A percentile compares a stretch with the other conserved stretches of the same genome.
Evolutionary conservation across 495 filamentous ascomycete species (phyloP).

Genomic region (Aspergillus carlsbadensis): DNA sequence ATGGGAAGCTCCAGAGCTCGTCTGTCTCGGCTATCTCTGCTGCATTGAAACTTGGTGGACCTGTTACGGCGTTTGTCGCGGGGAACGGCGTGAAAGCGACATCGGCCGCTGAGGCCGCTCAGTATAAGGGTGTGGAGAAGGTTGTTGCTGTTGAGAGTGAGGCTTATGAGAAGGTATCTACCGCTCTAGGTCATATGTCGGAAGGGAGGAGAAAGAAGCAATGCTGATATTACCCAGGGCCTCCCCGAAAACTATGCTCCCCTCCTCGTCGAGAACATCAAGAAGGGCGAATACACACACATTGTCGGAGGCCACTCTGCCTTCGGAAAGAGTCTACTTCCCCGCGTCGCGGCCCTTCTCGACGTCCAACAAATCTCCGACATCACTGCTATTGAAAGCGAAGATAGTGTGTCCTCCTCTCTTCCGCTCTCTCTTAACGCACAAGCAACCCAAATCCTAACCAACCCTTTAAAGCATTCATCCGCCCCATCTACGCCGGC

Average conservation of each 20-base stretch:
- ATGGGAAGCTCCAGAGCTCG: constrained; percentile 78
- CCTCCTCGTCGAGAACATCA: constrained; percentile 90
- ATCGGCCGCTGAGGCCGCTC: constrained; percentile 83
- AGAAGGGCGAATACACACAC: constrained; percentile 89
- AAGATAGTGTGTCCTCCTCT: constrained; percentile 64
- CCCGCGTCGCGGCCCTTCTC: constrained; percentile 90
- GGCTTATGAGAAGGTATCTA: constrained; percentile 84
- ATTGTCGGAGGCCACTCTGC: constrained; percentile 88
- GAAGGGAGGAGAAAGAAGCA: not conserved
- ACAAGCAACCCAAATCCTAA: not conserved
- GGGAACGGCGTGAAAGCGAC: constrained; percentile 70
- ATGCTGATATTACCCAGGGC: constrained; percentile 51
- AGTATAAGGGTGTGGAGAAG: constrained; percentile 87
- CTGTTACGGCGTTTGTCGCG: constrained; percentile 83
- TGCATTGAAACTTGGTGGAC: constrained; percentile 80
- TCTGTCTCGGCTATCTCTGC: constrained; percentile 87
- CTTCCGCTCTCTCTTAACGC: not conserved
- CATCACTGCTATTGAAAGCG: constrained; percentile 79
- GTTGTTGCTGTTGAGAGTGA: constrained; percentile 83
- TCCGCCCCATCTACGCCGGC: constrained; percentile 95
- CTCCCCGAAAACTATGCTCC: constrained; percentile 95
- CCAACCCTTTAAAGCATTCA: constrained; percentile 60
- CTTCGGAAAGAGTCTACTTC: constrained; percentile 94
- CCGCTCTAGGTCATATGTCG: not conserved
- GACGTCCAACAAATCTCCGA: constrained; percentile 93